phyloP scores from a whole-genome alignment of 176 grass and related monocot species.

The Oryza meridionalis region DNA sequence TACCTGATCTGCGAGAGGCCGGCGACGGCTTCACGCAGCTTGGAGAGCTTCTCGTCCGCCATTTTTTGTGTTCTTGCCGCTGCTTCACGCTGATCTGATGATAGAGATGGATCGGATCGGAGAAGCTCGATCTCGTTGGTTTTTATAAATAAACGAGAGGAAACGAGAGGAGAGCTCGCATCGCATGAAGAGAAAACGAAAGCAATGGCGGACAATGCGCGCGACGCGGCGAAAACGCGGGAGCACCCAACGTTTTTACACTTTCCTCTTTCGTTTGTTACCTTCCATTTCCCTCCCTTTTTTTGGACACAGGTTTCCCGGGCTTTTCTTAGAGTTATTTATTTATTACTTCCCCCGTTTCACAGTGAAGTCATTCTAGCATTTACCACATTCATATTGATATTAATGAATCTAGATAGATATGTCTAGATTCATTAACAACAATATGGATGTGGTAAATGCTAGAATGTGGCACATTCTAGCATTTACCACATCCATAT shows the following conservation, averaged over 20 bases:
- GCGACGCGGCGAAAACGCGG: neutral
- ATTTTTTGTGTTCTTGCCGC: conserved; percentile 14
- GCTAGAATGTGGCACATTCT: too few relatives aligned
- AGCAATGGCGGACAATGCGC: neutral
- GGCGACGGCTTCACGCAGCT: conserved; percentile 60
- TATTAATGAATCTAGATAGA: too few relatives aligned
- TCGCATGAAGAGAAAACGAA: neutral
- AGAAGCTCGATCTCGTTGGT: neutral
- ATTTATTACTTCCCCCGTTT: too few relatives aligned
- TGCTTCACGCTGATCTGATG: neutral
- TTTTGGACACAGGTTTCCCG: neutral
- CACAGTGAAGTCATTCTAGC: too few relatives aligned
- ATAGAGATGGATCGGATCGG: neutral
- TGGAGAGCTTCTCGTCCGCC: conserved; percentile 78
- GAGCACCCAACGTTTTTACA: conserved; percentile 12
- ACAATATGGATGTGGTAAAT: too few relatives aligned
- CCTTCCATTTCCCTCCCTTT: too few relatives aligned
- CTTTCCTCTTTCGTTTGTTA: too few relatives aligned
- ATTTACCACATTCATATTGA: too few relatives aligned
- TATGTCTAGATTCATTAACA: too few relatives aligned
- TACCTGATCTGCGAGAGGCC: conserved; percentile 79
- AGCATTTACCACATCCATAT: too few relatives aligned
- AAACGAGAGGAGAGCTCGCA: too few relatives aligned
- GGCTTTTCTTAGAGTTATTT: too few relatives aligned
- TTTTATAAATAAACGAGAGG: neutral